These are phyloP conservation scores for Nitzschia sp. DNA, from an alignment of 108 stramenopile species.

Conservation along the genomic window DNA sequence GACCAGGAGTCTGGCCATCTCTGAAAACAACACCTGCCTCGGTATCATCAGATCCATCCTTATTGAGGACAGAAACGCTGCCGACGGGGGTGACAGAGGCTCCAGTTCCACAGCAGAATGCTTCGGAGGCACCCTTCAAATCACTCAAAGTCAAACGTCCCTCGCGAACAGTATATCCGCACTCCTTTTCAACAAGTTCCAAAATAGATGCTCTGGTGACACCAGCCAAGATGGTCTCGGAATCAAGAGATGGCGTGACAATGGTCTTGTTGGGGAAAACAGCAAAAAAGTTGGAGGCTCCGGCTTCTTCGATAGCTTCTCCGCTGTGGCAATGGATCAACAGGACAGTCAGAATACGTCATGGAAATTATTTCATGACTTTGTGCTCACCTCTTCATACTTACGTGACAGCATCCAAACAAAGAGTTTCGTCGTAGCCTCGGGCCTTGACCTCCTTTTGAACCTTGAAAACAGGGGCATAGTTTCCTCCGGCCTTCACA, in stretches of 20 bases:
- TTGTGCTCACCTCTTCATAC: background rate
- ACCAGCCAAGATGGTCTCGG: slow-evolving; percentile 65
- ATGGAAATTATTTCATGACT: no score
- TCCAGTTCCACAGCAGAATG: slow-evolving; percentile 56
- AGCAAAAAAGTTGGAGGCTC: slow-evolving; percentile 48
- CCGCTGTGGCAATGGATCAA: background rate
- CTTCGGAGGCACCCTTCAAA: slow-evolving; percentile 54
- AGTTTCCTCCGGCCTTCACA: slow-evolving; percentile 70
- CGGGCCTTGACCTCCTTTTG: slow-evolving; percentile 55
- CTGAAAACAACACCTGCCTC: slow-evolving; percentile 16
- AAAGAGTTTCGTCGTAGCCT: slow-evolving; percentile 66
- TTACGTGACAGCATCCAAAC: slow-evolving; percentile 38
- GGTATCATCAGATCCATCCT: slow-evolving; percentile 17
- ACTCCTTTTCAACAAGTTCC: slow-evolving; percentile 27
- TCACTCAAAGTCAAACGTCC: slow-evolving; percentile 57
- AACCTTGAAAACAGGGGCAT: slow-evolving; percentile 56
- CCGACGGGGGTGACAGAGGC: slow-evolving; percentile 40
- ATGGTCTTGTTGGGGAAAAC: slow-evolving; percentile 46
- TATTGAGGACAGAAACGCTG: slow-evolving; percentile 17
- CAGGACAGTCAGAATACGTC: no score
- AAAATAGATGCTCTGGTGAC: slow-evolving; percentile 65
- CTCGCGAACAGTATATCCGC: slow-evolving; percentile 45
- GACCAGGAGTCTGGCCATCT: slow-evolving; percentile 23
- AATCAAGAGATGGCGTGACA: slow-evolving; percentile 57
- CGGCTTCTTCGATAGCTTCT: slow-evolving; percentile 37